A percentile compares a stretch with the other conserved stretches of the same genome.
Conservation (phyloP, 345 rosid genomes). For the Linum tenue region DNA sequence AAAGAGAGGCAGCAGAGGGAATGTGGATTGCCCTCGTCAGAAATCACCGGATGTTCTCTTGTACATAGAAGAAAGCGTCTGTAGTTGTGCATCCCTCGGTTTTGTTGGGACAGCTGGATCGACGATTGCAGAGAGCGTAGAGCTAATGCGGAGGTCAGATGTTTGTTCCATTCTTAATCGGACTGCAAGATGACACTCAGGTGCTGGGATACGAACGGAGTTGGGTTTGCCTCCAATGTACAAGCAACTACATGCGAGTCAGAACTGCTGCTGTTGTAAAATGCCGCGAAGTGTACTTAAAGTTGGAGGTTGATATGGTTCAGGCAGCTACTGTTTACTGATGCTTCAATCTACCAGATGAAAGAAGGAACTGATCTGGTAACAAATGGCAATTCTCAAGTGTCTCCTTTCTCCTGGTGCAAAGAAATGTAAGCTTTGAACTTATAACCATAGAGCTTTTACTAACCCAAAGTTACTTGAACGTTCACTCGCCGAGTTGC, state of each 20-base stretch:
- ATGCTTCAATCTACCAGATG: too few species aligned
- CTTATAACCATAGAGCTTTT: too few species aligned
- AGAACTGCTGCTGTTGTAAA: neutral
- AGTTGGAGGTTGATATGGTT: neutral
- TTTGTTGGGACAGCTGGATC: conserved; percentile 89
- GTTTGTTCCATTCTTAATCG: conserved; percentile 26
- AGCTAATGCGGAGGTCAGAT: conserved; percentile 54
- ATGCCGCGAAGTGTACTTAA: neutral
- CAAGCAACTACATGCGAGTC: neutral
- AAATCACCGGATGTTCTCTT: conserved; percentile 47
- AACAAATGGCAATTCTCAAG: too few species aligned
- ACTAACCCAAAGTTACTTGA: too few species aligned
- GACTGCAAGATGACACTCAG: neutral
- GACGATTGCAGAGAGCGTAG: conserved; percentile 77
- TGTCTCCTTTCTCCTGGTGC: too few species aligned
- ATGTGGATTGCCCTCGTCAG: conserved; percentile 35
- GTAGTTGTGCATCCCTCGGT: conserved; percentile 96
- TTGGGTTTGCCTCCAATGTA: neutral
- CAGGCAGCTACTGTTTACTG: neutral
- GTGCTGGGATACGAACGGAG: neutral
- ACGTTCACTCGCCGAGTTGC: too few species aligned
- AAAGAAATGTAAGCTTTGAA: too few species aligned
- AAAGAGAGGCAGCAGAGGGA: conserved; percentile 19
- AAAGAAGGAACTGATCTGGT: neutral
- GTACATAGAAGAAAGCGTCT: conserved; percentile 67